Evolutionary conservation across 2,329 filamentous ascomycete genomes (phyloP).

Genomic region (Rhynchosporium secalis): DNA sequence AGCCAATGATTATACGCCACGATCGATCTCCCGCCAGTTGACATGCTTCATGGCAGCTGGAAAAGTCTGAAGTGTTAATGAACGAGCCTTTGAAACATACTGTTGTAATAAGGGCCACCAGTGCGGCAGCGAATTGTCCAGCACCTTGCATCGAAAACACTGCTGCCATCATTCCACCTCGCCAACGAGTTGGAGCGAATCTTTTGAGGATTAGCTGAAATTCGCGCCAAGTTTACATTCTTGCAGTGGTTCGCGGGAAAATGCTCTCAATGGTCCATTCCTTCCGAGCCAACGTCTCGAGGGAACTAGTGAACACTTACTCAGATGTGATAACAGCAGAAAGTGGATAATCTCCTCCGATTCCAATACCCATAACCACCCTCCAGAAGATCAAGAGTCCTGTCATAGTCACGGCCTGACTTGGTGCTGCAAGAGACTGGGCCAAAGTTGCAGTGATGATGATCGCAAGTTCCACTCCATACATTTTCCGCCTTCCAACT

Average conservation of each 20-base stretch:
- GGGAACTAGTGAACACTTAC: conserved; percentile 36
- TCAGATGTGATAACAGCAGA: conserved; percentile 74
- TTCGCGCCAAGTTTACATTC: not conserved
- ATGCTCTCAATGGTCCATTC: not conserved
- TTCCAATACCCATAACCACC: conserved; percentile 76
- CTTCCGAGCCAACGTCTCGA: no score
- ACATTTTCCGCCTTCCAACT: conserved; percentile 74
- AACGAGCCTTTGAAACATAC: conserved; percentile 70
- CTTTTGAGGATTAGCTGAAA: not conserved
- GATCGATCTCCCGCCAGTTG: conserved; percentile 76
- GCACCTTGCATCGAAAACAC: conserved; percentile 89
- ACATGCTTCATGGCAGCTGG: conserved; percentile 63
- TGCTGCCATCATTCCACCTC: conserved; percentile 83
- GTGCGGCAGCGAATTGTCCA: conserved; percentile 73
- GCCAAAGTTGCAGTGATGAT: conserved; percentile 78
- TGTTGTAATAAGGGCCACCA: conserved; percentile 74
- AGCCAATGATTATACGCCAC: conserved; percentile 72
- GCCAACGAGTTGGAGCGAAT: conserved; percentile 82
- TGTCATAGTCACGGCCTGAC: conserved; percentile 61
- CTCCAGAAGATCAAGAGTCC: conserved; percentile 79
- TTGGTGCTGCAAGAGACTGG: conserved; percentile 63
- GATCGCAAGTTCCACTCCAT: conserved; percentile 76
- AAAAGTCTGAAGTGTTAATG: conserved; percentile 47
- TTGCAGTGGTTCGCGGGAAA: not conserved
- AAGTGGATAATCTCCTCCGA: conserved; percentile 81